These are phyloP conservation scores for Aspergillus sergii DNA, from an alignment of 2,329 filamentous ascomycete species.

Conservation along the genomic window DNA sequence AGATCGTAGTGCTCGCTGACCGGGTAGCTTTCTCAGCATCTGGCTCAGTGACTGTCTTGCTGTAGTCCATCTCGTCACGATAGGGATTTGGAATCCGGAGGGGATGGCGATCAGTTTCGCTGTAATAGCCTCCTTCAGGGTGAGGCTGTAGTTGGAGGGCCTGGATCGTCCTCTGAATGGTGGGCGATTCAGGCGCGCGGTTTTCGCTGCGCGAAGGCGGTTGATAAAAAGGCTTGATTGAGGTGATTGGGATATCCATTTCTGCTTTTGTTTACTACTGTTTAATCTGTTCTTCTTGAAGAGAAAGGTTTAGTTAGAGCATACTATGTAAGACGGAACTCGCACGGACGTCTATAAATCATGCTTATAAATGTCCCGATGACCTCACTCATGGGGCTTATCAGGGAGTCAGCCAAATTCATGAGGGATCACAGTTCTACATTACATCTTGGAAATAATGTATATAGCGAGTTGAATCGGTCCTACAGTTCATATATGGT, in stretches of 20 bases:
- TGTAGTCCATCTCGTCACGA: constrained; percentile 17
- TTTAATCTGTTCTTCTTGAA: neutral
- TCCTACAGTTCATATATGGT: no score
- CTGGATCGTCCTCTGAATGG: constrained; percentile 43
- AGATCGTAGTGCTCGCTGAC: constrained; percentile 63
- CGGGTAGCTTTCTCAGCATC: constrained; percentile 47
- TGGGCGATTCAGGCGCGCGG: constrained; percentile 28
- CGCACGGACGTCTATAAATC: neutral
- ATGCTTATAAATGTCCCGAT: neutral
- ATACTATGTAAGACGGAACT: neutral
- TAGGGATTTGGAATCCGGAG: constrained; percentile 57
- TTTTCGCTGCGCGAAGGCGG: neutral
- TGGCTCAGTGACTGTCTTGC: constrained; percentile 24
- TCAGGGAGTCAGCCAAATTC: neutral
- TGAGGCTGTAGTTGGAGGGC: constrained; percentile 56
- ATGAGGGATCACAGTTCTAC: neutral
- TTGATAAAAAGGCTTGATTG: neutral
- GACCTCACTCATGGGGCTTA: neutral
- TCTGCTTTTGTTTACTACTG: neutral
- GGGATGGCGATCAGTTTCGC: constrained; percentile 61
- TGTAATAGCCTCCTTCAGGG: constrained; percentile 67
- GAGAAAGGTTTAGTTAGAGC: neutral
- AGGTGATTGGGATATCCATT: neutral
- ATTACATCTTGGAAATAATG: neutral
- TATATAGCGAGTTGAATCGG: no score